Base-by-base conservation (phyloP, 2,329 filamentous ascomycete species). In the Aspergillus neotritici region DNA sequence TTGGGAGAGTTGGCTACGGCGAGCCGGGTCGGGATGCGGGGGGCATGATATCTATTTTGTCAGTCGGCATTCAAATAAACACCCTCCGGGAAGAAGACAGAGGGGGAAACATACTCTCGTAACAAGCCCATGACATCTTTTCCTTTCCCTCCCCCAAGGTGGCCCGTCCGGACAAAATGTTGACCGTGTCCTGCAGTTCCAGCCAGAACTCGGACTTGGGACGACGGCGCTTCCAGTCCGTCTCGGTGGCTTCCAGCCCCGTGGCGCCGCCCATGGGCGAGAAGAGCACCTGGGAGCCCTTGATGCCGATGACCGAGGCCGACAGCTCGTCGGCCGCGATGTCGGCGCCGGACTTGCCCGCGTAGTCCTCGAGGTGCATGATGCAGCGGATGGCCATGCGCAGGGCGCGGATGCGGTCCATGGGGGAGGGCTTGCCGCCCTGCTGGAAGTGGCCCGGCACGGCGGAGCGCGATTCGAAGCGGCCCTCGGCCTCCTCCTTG, bases 381-480 rank as follows among this genome's bases (percentile, higher is more conserved):
- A 97, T 86, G 64, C 88, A 94, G 71, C 90, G 91, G 68, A 97
- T 93, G 8, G 90, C 88, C 60, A 98, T 83, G 39, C 93, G 80
- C 16, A 95, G 86, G 2, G 93, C 91, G 36, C 93, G 83, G 58
- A 91, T 90, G 43, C 93, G 85, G 69, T 98, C 93, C 90, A 98
- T 97, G 5, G 93, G 83, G 3, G 87, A 94, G 0, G 93, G 93
- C 34, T 87, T 87, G 45, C 88, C 89, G 55, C 90, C 90, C 71
- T 96, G 91, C 68, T 96, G 90, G 53, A 94, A 90, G 70, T 96
- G 90, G 11, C 90, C 90, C 0, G 90, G 90, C 39, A 94, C 91
- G 54, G 87, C 90, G 63, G 93, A 86, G 48, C 91, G 83, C 35
- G 87, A 86, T 67, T 98, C 93, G 62, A 98, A 98, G 12, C 89